Evolutionary conservation across 2,329 filamentous ascomycete genomes (phyloP).

Genomic region (Botrytis fragariae): DNA sequence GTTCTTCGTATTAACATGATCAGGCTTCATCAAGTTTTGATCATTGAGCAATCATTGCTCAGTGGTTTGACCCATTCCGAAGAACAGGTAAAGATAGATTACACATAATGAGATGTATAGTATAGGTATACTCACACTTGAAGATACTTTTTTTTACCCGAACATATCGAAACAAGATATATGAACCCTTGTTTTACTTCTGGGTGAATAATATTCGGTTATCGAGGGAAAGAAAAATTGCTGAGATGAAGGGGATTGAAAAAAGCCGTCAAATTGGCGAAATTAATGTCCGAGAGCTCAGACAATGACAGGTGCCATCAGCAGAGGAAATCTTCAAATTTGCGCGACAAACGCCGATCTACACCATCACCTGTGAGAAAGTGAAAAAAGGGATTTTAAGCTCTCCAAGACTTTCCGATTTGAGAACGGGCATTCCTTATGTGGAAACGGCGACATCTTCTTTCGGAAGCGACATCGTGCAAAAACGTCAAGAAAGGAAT

Average conservation of each 20-base stretch:
- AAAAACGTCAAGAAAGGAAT: slow-evolving; percentile 1
- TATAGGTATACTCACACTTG: not conserved
- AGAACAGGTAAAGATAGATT: not conserved
- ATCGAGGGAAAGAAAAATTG: slow-evolving; percentile 5
- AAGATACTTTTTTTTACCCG: not conserved
- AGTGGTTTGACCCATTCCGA: not conserved
- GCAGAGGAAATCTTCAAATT: slow-evolving; percentile 1
- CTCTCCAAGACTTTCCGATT: slow-evolving; percentile 1
- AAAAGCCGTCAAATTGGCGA: slow-evolving; percentile 5
- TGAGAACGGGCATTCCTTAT: not conserved
- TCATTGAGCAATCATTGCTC: not conserved
- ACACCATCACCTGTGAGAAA: not conserved
- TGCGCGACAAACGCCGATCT: slow-evolving; percentile 8
- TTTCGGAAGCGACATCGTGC: not conserved
- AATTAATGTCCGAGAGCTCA: slow-evolving; percentile 11
- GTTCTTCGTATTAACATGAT: not conserved
- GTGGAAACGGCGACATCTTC: not conserved
- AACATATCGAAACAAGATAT: not conserved
- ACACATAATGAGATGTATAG: not conserved
- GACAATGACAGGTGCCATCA: slow-evolving; percentile 5
- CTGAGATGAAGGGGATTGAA: not conserved
- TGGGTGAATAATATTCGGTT: not conserved
- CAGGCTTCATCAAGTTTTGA: not conserved
- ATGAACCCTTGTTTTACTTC: slow-evolving; percentile 3
- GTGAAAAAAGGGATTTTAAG: not conserved